Evolutionary conservation across 768 basidiomycete species (phyloP), one percentile per base, ranked within the genome.

Genomic region (Hypsizygus marmoreus): DNA sequence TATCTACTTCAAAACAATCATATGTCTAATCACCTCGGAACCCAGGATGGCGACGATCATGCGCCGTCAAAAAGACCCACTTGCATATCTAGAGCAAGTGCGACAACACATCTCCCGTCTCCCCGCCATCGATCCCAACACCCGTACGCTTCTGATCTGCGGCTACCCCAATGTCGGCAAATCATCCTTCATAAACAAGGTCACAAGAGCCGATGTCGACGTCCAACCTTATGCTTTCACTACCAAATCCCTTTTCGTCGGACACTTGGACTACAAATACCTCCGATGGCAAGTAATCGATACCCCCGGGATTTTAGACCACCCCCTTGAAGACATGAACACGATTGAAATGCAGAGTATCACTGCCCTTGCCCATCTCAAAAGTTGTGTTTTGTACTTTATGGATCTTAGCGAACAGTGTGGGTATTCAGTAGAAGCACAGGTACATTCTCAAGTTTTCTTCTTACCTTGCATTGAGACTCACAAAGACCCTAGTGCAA

Each of bases 291-390:
- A 99, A 67, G 95, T 99, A 40, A 97, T 99, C 59, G 97, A 99
- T 76, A 99, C 97, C 30, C 97, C 97, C 2, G 97, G 97, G 48
- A 87, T 99, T 48, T 79, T 99, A 55, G 97, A 99, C 64, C 97
- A 98, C 66, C 95, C 95, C 2, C 76, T 98, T 24, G 95, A 99
- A 69, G 97, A 99, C 40, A 98, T 99, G 97, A 98, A 98, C 76
- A 98, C 95, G 49, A 99, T 99, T 58, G 97, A 99, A 73, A 99
- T 98, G 95, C 97, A 99, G 76, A 95, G 91, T 58, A 97, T 97
- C 64, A 98, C 95, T 28, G 97, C 97, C 11, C 75, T 99, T 51
- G 97, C 97, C 6, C 97, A 99, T 70, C 72, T 99, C 34, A 92
- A 97, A 69, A 82, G 86, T 55, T 95, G 92, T 62, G 78, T 98